Evolutionary conservation across 129 eudicot species (phyloP).

Genomic region (Escallonia herrerae): DNA sequence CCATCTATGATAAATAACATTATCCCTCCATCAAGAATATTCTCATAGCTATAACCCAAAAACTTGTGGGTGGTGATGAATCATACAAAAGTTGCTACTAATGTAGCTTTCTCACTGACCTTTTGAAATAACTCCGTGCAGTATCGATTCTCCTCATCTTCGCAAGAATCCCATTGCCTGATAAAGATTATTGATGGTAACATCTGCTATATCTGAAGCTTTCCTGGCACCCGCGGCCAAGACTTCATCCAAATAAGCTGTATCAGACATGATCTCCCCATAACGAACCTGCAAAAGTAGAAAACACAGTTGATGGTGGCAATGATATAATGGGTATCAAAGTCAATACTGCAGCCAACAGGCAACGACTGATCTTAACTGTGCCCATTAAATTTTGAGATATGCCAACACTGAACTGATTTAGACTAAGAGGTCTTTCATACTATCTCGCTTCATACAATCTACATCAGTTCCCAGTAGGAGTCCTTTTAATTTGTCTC

Average conservation of each 20-base stretch:
- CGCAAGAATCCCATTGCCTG: constrained; percentile 90
- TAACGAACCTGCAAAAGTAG: constrained; percentile 24
- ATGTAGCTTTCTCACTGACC: constrained; percentile 10
- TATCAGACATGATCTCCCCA: constrained; percentile 67
- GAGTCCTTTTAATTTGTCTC: no score
- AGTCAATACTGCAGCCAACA: no score
- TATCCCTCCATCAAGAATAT: no score
- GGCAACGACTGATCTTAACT: no score
- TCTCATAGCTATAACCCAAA: not conserved
- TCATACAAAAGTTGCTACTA: constrained; percentile 8
- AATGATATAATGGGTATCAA: not conserved
- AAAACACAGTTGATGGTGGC: not conserved
- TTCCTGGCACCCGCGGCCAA: constrained; percentile 85
- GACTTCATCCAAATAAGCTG: constrained; percentile 54
- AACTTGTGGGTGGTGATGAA: constrained; percentile 14
- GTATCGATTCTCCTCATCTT: constrained; percentile 41
- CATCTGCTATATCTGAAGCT: constrained; percentile 78
- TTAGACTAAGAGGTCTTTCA: no score
- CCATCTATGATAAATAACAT: no score
- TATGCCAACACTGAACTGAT: no score
- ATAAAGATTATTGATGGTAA: constrained; percentile 32
- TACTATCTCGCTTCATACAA: no score
- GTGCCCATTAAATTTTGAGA: no score
- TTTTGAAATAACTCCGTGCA: not conserved
- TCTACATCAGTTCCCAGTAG: no score